Conservation (phyloP, 768 basidiomycete genomes). For the Leccinellum albellum region DNA sequence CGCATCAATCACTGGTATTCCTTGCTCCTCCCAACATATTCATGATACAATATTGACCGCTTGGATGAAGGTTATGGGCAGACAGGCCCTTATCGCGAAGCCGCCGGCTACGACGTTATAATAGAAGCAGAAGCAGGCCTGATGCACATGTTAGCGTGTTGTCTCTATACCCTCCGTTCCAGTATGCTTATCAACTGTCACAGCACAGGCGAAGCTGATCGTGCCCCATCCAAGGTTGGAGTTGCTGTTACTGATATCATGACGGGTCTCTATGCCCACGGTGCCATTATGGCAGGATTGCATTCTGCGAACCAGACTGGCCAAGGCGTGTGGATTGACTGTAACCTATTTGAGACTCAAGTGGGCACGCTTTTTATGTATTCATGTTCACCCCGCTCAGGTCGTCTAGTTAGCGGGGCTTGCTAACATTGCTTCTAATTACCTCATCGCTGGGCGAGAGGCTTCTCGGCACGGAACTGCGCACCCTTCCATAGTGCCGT, state of each 20-base stretch:
- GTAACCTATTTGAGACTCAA: slow-evolving; percentile 89
- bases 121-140: slow-evolving; percentile 89
- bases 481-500: slow-evolving; percentile 92
- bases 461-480: slow-evolving; percentile 87
- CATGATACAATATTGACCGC: not conserved
- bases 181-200: slow-evolving; percentile 7
- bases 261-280: slow-evolving; percentile 86
- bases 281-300: slow-evolving; percentile 88
- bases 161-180: slow-evolving; percentile 9
- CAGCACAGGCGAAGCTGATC: slow-evolving; percentile 85
- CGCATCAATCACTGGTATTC: slow-evolving; percentile 79
- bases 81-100: slow-evolving; percentile 80
- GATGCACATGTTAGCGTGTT: slow-evolving; percentile 77
- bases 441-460: slow-evolving; percentile 81
- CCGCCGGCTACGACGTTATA: slow-evolving; percentile 85
- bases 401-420: slow-evolving; percentile 73
- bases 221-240: slow-evolving; percentile 90
- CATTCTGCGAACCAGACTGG: slow-evolving; percentile 81
- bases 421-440: slow-evolving; percentile 91
- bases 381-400: slow-evolving; percentile 1
- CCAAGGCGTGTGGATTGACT: slow-evolving; percentile 87
- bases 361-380: slow-evolving; percentile 35
- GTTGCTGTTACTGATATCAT: slow-evolving; percentile 90
- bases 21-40: not conserved
- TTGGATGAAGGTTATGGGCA: slow-evolving; percentile 66